Evolutionary conservation across 2,329 filamentous ascomycete genomes (phyloP), one percentile per base, ranked within the genome.

Genomic region (Talaromyces sp.): DNA sequence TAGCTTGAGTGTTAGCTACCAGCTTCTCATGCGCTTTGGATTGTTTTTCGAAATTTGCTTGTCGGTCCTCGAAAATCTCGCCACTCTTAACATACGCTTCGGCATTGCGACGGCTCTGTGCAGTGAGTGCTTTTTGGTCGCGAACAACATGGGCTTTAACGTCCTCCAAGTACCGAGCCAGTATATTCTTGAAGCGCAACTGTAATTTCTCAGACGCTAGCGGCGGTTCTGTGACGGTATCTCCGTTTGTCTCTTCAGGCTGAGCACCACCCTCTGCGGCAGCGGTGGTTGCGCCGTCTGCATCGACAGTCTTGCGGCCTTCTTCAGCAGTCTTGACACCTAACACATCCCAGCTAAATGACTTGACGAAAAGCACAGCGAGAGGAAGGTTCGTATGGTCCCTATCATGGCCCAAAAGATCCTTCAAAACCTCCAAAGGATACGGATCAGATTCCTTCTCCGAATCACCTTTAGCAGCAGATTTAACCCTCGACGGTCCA

Each of bases 31-130:
- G 92, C 0, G 90, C 85, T 78, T 98, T 99, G 65, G 93, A 84
- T 71, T 95, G 91, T 77, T 93, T 97, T 76, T 99, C 96, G 70
- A 96, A 97, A 74, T 93, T 98, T 63, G 93, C 88, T 76, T 99
- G 95, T 60, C 95, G 90, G 74, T 99, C 95, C 76, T 99, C 95
- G 69, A 99, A 98, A 5, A 99, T 94, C 75, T 99, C 95, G 1
- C 95, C 95, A 43, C 95, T 98, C 74, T 97, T 97, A 72, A 99
- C 94, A 72, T 99, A 99, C 5, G 94, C 95, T 78, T 99, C 95
- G 0, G 95, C 94, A 78, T 99, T 99, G 71, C 94, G 93, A 68
- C 93, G 91, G 63, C 91, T 92, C 79, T 99, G 95, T 29, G 86
- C 88, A 62, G 89, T 86, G 47, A 99, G 89, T 47, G 91, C 89